A percentile compares a stretch with the other conserved stretches of the same genome.
phyloP scores from a whole-genome alignment of 306 rosid species.

The Acacia confusa region DNA sequence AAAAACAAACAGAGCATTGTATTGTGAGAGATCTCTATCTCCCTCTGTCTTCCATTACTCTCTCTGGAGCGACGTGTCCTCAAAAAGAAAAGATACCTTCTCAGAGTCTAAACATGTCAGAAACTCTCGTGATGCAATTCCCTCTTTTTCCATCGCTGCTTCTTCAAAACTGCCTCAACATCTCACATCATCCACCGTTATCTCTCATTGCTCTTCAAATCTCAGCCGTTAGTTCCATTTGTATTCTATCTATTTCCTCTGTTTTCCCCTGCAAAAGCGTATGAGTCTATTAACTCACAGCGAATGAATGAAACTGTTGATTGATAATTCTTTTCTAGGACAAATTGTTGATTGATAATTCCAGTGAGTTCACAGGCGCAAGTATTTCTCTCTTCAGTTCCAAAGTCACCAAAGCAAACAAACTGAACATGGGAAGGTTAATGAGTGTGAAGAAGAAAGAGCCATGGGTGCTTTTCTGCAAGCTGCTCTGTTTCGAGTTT shows the following conservation, averaged over 20 bases:
- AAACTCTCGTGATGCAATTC: slow-evolving; percentile 55
- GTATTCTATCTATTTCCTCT: neutral
- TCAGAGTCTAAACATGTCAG: slow-evolving; percentile 36
- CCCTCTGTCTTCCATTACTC: slow-evolving; percentile 39
- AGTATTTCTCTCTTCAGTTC: slow-evolving; percentile 18
- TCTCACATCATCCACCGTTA: neutral
- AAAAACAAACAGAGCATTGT: neutral
- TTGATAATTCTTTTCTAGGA: slow-evolving; percentile 12
- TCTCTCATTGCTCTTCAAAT: neutral
- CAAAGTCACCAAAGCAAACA: neutral
- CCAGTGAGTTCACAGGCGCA: neutral
- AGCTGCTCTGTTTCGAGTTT: slow-evolving; percentile 23
- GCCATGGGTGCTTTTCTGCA: slow-evolving; percentile 19
- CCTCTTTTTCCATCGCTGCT: neutral
- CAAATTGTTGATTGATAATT: neutral
- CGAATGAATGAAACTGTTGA: neutral
- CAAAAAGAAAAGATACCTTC: slow-evolving; percentile 53
- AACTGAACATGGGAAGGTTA: neutral
- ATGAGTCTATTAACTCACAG: neutral
- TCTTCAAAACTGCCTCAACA: neutral
- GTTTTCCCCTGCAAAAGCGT: neutral
- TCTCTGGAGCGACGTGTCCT: slow-evolving; percentile 78
- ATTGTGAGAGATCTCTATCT: slow-evolving; percentile 26
- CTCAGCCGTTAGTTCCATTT: neutral
- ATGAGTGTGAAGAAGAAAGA: slow-evolving; percentile 15